Percentiles rank a stretch among this genome's conserved stretches.
phyloP scores from a whole-genome alignment of 768 basidiomycete species.

The Tricholoma saponaceum region DNA sequence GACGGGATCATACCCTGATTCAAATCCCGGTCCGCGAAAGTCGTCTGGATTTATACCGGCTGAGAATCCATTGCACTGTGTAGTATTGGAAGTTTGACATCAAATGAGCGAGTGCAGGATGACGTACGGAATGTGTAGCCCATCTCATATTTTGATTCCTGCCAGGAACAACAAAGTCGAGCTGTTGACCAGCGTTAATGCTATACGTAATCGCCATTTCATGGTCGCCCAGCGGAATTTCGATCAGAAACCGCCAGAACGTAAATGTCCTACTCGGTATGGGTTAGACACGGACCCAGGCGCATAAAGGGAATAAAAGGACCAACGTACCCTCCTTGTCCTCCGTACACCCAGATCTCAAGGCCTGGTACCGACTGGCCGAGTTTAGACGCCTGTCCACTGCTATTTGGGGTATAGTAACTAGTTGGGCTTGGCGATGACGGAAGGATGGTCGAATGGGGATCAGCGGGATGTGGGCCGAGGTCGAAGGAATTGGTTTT shows the following conservation, averaged over 20 bases:
- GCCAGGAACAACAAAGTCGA: constrained; percentile 84
- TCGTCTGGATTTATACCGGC: constrained; percentile 87
- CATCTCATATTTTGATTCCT: constrained; percentile 81
- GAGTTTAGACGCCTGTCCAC: constrained; percentile 30
- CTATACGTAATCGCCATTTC: constrained; percentile 81
- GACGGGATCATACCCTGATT: constrained; percentile 81
- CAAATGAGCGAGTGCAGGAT: not conserved
- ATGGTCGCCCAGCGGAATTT: constrained; percentile 63
- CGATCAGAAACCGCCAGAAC: constrained; percentile 92
- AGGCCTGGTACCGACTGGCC: constrained; percentile 50
- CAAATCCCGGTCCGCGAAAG: constrained; percentile 78
- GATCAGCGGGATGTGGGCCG: constrained; percentile 73
- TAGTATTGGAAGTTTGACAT: constrained; percentile 1
- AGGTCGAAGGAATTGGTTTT: constrained; percentile 46
- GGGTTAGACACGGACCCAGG: not conserved
- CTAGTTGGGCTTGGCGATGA: constrained; percentile 12
- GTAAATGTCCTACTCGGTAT: constrained; percentile 62
- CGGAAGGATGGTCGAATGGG: constrained; percentile 45
- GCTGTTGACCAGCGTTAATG: constrained; percentile 73
- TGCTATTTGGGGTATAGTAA: constrained; percentile 9
- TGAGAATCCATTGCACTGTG: constrained; percentile 83
- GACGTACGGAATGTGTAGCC: constrained; percentile 79
- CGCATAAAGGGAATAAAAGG: not conserved
- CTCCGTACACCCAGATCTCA: constrained; percentile 68
- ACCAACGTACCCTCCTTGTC: constrained; percentile 47